Base-by-base conservation (phyloP, 2,329 filamentous ascomycete genomes). In the Trichoderma semiorbis region DNA sequence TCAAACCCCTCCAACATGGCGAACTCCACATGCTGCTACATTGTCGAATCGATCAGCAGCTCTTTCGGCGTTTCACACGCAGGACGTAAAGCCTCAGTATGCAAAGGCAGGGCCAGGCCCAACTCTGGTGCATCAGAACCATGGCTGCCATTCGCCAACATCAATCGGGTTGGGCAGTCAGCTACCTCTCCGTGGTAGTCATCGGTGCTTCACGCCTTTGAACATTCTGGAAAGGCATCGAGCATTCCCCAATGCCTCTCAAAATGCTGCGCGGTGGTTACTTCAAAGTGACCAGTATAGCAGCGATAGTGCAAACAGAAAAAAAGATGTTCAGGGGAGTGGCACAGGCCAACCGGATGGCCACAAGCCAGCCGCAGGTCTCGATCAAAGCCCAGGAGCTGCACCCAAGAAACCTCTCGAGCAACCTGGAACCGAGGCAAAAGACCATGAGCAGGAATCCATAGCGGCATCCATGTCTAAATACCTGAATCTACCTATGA, bases 401-500 rank as follows among this genome's bases (percentile, higher is more conserved):
- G 2, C 30, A 47, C 43, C 61, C 14, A 39, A 55, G 18, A 62
- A 30, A 18, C 24, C 32, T 16, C 43, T 30, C n/a, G 58, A 72
- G 7, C 55, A 39, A 14, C 14, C 16, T 32, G 24, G 18, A n/a
- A 21, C 34, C 28, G 66, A 47, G 16, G 32, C 32, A 24, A 60
- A 47, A 32, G 62, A 63, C 30, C 36, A 43, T 30, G 72, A 71
- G 34, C 57, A 76, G 24, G 84, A 86, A 73, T 83, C 85, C 4
- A 82, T 88, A 58, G 81, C 85, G 18, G 80, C 84, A 58, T 86
- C 87, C 32, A 80, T 89, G 77, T 88, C 87, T 39, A 89, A 88
- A 75, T 91, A 91, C 75, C 77, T 90, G 10, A 86, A 89, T 77
- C 80, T 90, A 71, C 83, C 87, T 28, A 92, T 93, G 76, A 89